Percentiles rank a stretch among this genome's conserved stretches.
Evolutionary conservation across 352 stramenopile genomes (phyloP).

Genomic region (Pilasporangium apinafurcum): DNA sequence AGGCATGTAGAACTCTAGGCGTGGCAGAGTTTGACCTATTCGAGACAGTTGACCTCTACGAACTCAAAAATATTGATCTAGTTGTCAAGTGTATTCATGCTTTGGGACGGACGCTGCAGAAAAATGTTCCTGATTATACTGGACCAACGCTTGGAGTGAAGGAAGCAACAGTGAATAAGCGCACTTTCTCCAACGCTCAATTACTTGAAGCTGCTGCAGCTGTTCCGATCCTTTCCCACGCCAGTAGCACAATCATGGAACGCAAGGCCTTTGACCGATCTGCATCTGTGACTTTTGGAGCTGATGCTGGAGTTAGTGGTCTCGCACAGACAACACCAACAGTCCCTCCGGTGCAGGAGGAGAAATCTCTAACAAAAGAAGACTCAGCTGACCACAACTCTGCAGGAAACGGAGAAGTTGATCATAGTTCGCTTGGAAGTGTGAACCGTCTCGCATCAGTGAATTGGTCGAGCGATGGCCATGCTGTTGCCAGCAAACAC

Average conservation of each 20-base stretch:
- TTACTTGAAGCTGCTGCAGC: conserved; percentile 47
- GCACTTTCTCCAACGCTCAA: conserved; percentile 58
- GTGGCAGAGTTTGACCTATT: conserved; percentile 88
- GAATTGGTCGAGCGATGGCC: too few species aligned
- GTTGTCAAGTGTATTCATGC: conserved; percentile 85
- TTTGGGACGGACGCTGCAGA: conserved; percentile 66
- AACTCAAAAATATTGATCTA: conserved; percentile 82
- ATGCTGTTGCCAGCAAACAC: too few species aligned
- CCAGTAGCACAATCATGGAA: conserved; percentile 58
- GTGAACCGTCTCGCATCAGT: too few species aligned
- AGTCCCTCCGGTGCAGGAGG: not conserved
- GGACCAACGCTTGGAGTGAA: conserved; percentile 70
- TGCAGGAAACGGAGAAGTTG: conserved; percentile 5
- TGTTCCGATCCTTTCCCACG: conserved; percentile 52
- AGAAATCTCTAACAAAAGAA: not conserved
- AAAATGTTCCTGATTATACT: conserved; percentile 64
- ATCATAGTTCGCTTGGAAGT: conserved; percentile 11
- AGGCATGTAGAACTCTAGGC: conserved; percentile 69
- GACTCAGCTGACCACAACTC: not conserved
- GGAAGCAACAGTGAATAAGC: conserved; percentile 60
- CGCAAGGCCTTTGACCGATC: conserved; percentile 59
- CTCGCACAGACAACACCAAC: conserved; percentile 6
- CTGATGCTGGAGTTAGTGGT: conserved; percentile 35
- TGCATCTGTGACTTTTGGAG: conserved; percentile 59
- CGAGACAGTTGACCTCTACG: conserved; percentile 86